These are phyloP conservation scores for Pyricularia pennisetigena DNA, from an alignment of 2,329 filamentous ascomycete genomes.

Conservation along the genomic window DNA sequence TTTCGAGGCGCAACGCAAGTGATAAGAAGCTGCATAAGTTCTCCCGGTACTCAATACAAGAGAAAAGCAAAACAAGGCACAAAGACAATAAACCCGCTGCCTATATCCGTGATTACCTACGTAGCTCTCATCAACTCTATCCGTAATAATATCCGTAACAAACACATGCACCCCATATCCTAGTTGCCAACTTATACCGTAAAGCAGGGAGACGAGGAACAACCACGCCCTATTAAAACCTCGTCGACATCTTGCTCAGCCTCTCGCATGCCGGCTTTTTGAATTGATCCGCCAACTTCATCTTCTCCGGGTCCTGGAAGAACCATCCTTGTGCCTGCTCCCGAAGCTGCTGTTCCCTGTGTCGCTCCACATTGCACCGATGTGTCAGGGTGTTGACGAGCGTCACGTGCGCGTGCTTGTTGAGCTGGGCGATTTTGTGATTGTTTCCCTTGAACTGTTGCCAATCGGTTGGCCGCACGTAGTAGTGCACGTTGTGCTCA, in stretches of 20 bases:
- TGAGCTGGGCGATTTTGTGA: conserved; percentile 63
- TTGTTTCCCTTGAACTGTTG: conserved; percentile 41
- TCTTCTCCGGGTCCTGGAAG: conserved; percentile 68
- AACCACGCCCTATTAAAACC: background rate
- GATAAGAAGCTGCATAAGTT: background rate
- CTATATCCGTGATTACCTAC: background rate
- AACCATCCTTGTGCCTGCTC: conserved; percentile 85
- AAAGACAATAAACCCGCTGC: background rate
- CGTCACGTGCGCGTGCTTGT: conserved; percentile 65
- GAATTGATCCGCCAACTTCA: conserved; percentile 55
- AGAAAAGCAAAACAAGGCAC: background rate
- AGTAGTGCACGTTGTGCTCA: conserved; percentile 3
- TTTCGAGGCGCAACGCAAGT: background rate
- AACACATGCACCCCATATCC: background rate
- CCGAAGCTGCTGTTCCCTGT: conserved; percentile 53
- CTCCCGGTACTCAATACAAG: background rate
- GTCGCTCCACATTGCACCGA: conserved; percentile 67
- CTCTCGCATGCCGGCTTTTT: conserved; percentile 43
- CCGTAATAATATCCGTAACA: background rate
- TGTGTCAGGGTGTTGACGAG: conserved; percentile 58
- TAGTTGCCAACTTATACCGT: background rate
- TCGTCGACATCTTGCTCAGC: conserved; percentile 29
- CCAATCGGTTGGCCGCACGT: conserved; percentile 2
- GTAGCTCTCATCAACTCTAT: background rate
- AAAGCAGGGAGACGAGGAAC: background rate